Base-by-base conservation (phyloP, 2,329 filamentous ascomycete genomes). In the Beauveria brongniartii region DNA sequence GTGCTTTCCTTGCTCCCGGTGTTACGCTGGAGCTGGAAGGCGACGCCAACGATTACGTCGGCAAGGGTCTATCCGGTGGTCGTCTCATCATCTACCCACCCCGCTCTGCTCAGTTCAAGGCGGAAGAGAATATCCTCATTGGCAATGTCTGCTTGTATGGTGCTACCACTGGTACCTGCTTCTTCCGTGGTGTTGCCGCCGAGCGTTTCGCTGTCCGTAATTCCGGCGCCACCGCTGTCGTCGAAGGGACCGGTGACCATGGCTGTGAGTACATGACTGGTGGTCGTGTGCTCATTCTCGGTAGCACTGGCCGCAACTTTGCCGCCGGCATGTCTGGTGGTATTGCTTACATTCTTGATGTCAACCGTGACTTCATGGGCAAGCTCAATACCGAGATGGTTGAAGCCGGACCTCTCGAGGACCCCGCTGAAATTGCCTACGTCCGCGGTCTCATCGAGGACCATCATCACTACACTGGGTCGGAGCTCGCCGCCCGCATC, bases 251-350 rank as follows among this genome's bases (percentile, higher is more conserved):
- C 66, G 93, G 93, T 81, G 93, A 97, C 74, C 93, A 97, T 73
- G 90, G 91, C 64, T 97, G 92, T 72, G 93, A 97, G 81, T 97
- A 97, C 83, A 97, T 97, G 93, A 97, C 93, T 70, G 93, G 93
- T 73, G 93, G 93, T 72, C 91, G 92, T 71, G 82, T 97, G 55
- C 79, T 97, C 65, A 83, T 96, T 70, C 83, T 97, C 53, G 93
- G 93, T 62, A 86, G 84, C 69, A 96, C 92, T 71, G 93, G 93
- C 51, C 92, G 93, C 68, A 97, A 97, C 81, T 97, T 97, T 71
- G 93, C 92, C 68, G 93, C 93, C 64, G 93, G 93, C 81, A 97
- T 97, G 93, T 97, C 92, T 70, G 93, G 93, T 71, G 93, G 93
- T 81, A 97, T 97, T 69, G 92, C 92, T 20, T 97, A 96, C 70